Evolutionary conservation across 441 rosid genomes (phyloP).

Genomic region (Cnidoscolus chayamansa): DNA sequence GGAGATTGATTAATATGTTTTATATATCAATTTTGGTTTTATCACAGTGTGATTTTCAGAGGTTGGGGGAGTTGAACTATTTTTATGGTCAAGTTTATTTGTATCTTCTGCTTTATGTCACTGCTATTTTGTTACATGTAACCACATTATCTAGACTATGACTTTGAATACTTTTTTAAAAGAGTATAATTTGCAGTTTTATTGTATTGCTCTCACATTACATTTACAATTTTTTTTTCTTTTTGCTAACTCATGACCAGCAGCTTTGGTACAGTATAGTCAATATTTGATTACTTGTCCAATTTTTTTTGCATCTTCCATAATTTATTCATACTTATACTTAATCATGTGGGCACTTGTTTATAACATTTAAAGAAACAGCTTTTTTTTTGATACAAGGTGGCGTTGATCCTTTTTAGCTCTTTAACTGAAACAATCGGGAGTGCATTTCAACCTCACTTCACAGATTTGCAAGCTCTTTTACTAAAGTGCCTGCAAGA

Average conservation of each 20-base stretch:
- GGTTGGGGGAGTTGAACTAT: too few relatives aligned
- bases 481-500: slow-evolving; percentile 90
- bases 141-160: background rate
- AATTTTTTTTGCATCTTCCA: background rate
- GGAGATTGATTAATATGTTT: background rate
- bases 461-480: slow-evolving; percentile 84
- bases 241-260: background rate
- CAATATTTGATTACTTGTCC: background rate
- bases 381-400: slow-evolving; percentile 46
- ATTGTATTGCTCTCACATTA: background rate
- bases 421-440: slow-evolving; percentile 98
- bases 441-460: slow-evolving; percentile 80
- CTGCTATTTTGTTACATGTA: background rate
- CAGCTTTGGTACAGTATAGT: background rate
- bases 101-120: background rate
- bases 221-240: background rate
- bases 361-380: background rate
- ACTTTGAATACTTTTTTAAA: background rate
- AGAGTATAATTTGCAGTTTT: background rate
- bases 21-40: background rate
- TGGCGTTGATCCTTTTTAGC: slow-evolving; percentile 95
- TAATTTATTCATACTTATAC: background rate
- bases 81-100: background rate
- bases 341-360: background rate
- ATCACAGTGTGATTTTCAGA: too few relatives aligned